Percentiles rank a stretch among this genome's conserved stretches.
Evolutionary conservation across 805 yeast species (phyloP).

Genomic region (Deakozyma indianensis): DNA sequence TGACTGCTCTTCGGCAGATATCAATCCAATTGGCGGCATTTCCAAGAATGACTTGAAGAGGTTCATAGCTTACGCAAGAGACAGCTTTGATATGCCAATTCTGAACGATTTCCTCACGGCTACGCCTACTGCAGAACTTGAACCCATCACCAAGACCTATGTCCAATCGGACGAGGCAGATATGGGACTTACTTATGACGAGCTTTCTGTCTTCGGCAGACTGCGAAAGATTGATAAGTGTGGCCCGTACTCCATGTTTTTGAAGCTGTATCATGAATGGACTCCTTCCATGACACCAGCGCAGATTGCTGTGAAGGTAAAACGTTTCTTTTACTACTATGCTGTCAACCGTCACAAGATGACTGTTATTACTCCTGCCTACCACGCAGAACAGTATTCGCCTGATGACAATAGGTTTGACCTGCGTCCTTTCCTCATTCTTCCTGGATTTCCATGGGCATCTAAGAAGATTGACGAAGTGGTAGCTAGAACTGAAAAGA

Average conservation of each 20-base stretch:
- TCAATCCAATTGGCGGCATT: constrained; percentile 97
- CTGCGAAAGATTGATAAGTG: constrained; percentile 85
- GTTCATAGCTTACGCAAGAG: constrained; percentile 70
- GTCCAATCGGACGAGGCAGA: constrained; percentile 95
- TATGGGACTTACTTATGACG: constrained; percentile 98
- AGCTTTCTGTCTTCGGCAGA: constrained; percentile 78
- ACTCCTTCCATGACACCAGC: constrained; percentile 69
- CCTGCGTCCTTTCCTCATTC: constrained; percentile 85
- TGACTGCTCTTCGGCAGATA: constrained; percentile 94
- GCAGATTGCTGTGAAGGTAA: constrained; percentile 83
- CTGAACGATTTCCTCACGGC: constrained; percentile 71
- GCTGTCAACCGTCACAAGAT: constrained; percentile 94
- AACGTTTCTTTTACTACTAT: constrained; percentile 81
- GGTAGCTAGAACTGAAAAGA: constrained; percentile 24
- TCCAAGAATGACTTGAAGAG: constrained; percentile 84
- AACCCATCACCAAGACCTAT: constrained; percentile 83
- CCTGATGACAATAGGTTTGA: constrained; percentile 97
- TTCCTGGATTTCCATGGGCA: constrained; percentile 84
- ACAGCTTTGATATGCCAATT: constrained; percentile 59
- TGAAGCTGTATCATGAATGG: constrained; percentile 86
- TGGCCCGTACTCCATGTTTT: constrained; percentile 93
- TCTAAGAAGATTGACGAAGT: constrained; percentile 73
- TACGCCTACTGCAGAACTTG: constrained; percentile 95
- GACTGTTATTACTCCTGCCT: constrained; percentile 94
- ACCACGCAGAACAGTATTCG: constrained; percentile 95